Evolutionary conservation across 495 filamentous ascomycete genomes (phyloP).

Genomic region (Penicillium taxi): DNA sequence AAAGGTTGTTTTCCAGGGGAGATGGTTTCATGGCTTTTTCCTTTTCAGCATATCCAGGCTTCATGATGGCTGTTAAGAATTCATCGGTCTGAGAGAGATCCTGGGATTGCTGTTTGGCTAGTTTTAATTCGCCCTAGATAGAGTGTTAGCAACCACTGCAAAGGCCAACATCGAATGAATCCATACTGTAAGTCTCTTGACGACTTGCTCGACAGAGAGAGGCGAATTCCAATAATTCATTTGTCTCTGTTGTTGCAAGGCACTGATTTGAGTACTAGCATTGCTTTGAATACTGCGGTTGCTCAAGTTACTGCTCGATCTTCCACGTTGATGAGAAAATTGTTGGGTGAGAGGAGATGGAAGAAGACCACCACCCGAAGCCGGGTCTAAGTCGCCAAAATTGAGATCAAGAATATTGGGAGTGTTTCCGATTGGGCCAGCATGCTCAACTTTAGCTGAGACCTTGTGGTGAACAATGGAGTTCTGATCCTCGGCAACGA

Average conservation of each 20-base stretch:
- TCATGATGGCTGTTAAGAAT: constrained; percentile 67
- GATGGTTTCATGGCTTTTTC: constrained; percentile 42
- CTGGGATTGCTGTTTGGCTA: constrained; percentile 75
- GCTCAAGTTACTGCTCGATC: constrained; percentile 62
- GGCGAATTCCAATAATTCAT: constrained; percentile 79
- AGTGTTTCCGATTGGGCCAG: constrained; percentile 60
- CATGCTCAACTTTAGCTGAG: constrained; percentile 89
- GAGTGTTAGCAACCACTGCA: background rate
- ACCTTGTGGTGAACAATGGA: constrained; percentile 98
- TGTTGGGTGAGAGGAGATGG: constrained; percentile 50
- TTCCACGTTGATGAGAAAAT: constrained; percentile 55
- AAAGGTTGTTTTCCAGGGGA: constrained; percentile 26
- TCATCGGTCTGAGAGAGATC: constrained; percentile 76
- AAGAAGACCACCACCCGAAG: constrained; percentile 59
- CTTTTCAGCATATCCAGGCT: constrained; percentile 58
- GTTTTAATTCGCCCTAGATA: constrained; percentile 71
- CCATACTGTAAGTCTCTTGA: constrained; percentile 86
- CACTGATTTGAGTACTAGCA: constrained; percentile 51
- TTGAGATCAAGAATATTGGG: constrained; percentile 78
- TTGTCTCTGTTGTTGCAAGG: constrained; percentile 54
- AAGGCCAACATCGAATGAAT: background rate
- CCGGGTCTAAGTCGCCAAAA: constrained; percentile 76
- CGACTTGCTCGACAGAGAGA: constrained; percentile 87
- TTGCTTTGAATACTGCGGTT: constrained; percentile 48
- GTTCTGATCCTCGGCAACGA: constrained; percentile 96